Base-by-base conservation (phyloP, 2,329 filamentous ascomycete species). In the Neonectria hederae region DNA sequence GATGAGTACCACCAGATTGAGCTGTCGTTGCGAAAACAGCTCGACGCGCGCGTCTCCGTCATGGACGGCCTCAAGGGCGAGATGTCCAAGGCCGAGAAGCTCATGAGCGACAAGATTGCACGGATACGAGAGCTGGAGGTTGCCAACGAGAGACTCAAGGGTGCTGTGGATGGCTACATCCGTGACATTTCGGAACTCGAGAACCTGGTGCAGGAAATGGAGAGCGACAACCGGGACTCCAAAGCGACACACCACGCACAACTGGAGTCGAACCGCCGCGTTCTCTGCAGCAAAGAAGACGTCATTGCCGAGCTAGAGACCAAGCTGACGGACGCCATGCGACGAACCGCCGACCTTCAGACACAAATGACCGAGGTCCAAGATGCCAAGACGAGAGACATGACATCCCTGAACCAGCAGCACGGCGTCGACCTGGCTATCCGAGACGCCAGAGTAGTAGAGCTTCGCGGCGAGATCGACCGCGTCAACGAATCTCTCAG, bases 1-100 rank as follows among this genome's bases (percentile, higher is more conserved):
- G 87, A 89, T 72, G 85, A 89, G 76, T 87, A 88, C 75, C 86
- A 87, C 71, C 81, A 82, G 22, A 82, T 86, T 6, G 87, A 89
- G 76, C 76, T 80, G 0, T 84, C 83, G 0, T 79, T 90, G 13
- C 82, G 87, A 1, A 82, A 86, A 66, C 87, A 90, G 70, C 83
- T 90, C 4, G 79, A 81, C 10, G 82, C 84, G 0, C 81, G 86
- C 0, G 83, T 87, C 0, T 79, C 81, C 0, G 84, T 82, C 19
- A 85, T 86, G 79, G 83, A 86, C 32, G 76, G 74, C 0, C 75
- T 88, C 26, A 77, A 76, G n/a, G 74, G 69, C 0, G 81, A 86
- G 56, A 76, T 86, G 19, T 58, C 62, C 24, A 76, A 75, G 38
- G 77, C 76, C 0, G 72, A 78, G 53, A 59, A 65, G 2, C 69